Base-by-base conservation (phyloP, 495 filamentous ascomycete species). In the Neurospora hispaniola region DNA sequence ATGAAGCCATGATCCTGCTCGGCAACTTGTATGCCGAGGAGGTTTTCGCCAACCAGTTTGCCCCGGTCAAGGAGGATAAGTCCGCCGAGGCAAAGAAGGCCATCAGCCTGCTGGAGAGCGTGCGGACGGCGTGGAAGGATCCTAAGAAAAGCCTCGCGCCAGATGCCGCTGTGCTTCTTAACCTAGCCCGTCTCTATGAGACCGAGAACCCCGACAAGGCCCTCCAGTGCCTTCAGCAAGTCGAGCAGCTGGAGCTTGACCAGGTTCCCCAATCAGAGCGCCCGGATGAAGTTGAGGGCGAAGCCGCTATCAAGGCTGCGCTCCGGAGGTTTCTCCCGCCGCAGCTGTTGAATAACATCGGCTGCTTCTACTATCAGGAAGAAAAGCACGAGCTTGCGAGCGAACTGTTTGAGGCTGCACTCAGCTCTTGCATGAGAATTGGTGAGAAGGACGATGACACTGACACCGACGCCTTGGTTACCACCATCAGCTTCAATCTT, bases 321-420 rank as follows among this genome's bases (percentile, higher is more conserved):
- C 84, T 96, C 42, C 89, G 93, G 42, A 90, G 94, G 78, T 83
- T 89, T 73, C 84, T 98, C 0, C 92, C 94, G 5, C 94, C 96
- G 2, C 94, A 98, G 80, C 85, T 99, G 1, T 88, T 98, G 54
- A 98, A 97, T 84, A 98, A 99, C 78, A 96, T 99, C 80, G 96
- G 93, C 4, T 96, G 93, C 79, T 97, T 98, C 83, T 87, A 96
- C 74, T 98, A 92, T 75, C 93, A 96, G 76, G 85, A 88, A 0
- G 96, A 96, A 76, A 94, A 93, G 76, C 90, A 92, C 74, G 88
- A 90, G 27, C 83, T 88, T 69, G 94, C 96, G n/a, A 90, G 91
- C 72, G 89, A 93, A 62, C 85, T 95, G 78, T 98, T 98, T 80
- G 92, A 99, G 79, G 88, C 90, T 2, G 96, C 94, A 1, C 84